These are phyloP conservation scores for Polysphondylium violaceum DNA, from an alignment of 78 protist species.

Conservation along the genomic window DNA sequence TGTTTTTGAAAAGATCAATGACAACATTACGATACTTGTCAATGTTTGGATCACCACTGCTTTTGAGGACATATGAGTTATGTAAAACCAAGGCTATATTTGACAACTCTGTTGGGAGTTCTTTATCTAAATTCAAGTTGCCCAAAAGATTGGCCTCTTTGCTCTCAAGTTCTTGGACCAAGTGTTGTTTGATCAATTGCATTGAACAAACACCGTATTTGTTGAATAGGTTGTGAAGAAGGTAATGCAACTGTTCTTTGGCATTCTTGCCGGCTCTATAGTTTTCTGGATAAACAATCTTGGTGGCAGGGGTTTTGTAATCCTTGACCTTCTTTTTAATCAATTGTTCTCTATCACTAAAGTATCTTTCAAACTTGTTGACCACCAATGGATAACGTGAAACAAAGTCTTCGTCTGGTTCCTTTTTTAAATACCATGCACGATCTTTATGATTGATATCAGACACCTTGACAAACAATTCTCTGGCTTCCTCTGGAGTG, in stretches of 20 bases:
- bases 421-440: slow-evolving; percentile 42
- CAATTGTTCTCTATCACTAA: not conserved
- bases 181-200: slow-evolving; percentile 34
- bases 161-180: not conserved
- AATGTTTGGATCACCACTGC: slow-evolving; percentile 27
- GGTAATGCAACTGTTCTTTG: slow-evolving; percentile 52
- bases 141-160: not conserved
- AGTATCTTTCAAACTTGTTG: not conserved
- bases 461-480: slow-evolving; percentile 7
- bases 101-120: slow-evolving; percentile 3
- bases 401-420: slow-evolving; percentile 55
- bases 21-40: slow-evolving; percentile 64
- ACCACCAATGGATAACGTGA: not conserved
- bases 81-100: slow-evolving; percentile 10
- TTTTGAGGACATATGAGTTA: slow-evolving; percentile 19
- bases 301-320: slow-evolving; percentile 15
- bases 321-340: not conserved
- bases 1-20: slow-evolving; percentile 39
- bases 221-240: slow-evolving; percentile 40
- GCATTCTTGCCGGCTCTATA: slow-evolving; percentile 33
- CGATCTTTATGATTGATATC: not conserved
- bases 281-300: slow-evolving; percentile 33
- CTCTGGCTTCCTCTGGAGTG: slow-evolving; percentile 20
- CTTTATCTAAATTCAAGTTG: slow-evolving; percentile 14
- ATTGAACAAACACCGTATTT: slow-evolving; percentile 40